These are phyloP conservation scores for Phytopythium delawarense DNA, from an alignment of 352 stramenopile genomes.

Conservation along the genomic window DNA sequence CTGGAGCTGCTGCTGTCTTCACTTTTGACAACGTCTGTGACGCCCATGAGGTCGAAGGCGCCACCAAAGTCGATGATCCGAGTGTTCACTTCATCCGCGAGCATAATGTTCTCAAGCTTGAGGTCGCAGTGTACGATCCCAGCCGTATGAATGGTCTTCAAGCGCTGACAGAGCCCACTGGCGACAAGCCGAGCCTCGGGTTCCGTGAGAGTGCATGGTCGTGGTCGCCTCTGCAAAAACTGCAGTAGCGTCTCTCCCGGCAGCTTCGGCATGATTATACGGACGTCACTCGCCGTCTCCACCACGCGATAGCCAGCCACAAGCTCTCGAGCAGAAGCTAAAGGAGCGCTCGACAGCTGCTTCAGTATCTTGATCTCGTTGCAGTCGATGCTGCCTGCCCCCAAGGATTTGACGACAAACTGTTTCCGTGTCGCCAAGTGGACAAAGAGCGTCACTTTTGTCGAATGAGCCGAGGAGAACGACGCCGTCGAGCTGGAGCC, in stretches of 20 bases:
- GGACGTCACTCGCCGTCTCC: constrained; percentile 35
- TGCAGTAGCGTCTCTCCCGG: constrained; percentile 39
- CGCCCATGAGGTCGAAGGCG: constrained; percentile 30
- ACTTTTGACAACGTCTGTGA: constrained; percentile 3
- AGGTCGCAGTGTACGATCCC: constrained; percentile 97
- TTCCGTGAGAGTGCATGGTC: constrained; percentile 20
- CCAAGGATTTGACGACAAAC: constrained; percentile 44
- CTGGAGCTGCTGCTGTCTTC: not conserved
- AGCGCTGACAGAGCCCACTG: constrained; percentile 45
- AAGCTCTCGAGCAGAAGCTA: constrained; percentile 15
- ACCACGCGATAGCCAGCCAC: constrained; percentile 46
- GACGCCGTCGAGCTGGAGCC: not conserved
- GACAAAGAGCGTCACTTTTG: constrained; percentile 1
- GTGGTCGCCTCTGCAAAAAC: constrained; percentile 21
- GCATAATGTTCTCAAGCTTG: constrained; percentile 96
- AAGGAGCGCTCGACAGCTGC: constrained; percentile 17
- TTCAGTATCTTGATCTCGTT: constrained; percentile 41
- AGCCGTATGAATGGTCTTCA: constrained; percentile 91
- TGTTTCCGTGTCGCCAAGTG: constrained; percentile 16
- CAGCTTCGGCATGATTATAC: constrained; percentile 55
- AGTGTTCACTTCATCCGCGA: constrained; percentile 26
- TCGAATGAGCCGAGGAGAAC: not conserved
- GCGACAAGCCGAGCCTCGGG: constrained; percentile 40
- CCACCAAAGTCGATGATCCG: constrained; percentile 63
- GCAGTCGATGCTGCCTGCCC: constrained; percentile 15